These are phyloP conservation scores for Brassica rapa DNA, from an alignment of 345 rosid species.

Conservation along the genomic window DNA sequence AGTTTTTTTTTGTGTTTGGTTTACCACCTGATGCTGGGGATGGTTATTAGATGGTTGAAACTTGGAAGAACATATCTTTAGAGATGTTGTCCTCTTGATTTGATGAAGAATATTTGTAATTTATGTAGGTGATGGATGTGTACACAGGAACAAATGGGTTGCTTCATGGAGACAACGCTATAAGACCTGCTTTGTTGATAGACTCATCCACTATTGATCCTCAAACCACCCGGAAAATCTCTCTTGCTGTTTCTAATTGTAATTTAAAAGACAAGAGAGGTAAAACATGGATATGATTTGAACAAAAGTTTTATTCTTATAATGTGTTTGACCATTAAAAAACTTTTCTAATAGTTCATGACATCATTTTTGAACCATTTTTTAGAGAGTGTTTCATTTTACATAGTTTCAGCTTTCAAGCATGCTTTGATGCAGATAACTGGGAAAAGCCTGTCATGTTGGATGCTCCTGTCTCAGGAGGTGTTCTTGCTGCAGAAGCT, in stretches of 20 bases:
- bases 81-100: neutral
- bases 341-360: neutral
- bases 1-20: neutral
- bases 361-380: neutral
- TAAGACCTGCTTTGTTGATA: slow-evolving; percentile 50
- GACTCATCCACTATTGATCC: slow-evolving; percentile 97
- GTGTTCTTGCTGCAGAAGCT: slow-evolving; percentile 91
- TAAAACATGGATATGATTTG: slow-evolving; percentile 29
- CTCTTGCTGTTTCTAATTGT: slow-evolving; percentile 59
- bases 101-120: slow-evolving; percentile 1
- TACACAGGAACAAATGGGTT: slow-evolving; percentile 78
- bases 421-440: slow-evolving; percentile 43
- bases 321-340: neutral
- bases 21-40: neutral
- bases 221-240: slow-evolving; percentile 73
- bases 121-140: slow-evolving; percentile 72
- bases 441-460: slow-evolving; percentile 77
- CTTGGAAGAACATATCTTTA: neutral
- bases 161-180: slow-evolving; percentile 38
- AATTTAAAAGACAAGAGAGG: slow-evolving; percentile 62
- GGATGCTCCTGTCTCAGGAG: slow-evolving; percentile 99
- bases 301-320: neutral
- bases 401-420: neutral
- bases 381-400: slow-evolving; percentile 12
- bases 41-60: neutral